A percentile compares a stretch with the other conserved stretches of the same genome.
These are phyloP conservation scores for Metschnikowia sp. DNA, from an alignment of 805 yeast species.

Conservation along the genomic window DNA sequence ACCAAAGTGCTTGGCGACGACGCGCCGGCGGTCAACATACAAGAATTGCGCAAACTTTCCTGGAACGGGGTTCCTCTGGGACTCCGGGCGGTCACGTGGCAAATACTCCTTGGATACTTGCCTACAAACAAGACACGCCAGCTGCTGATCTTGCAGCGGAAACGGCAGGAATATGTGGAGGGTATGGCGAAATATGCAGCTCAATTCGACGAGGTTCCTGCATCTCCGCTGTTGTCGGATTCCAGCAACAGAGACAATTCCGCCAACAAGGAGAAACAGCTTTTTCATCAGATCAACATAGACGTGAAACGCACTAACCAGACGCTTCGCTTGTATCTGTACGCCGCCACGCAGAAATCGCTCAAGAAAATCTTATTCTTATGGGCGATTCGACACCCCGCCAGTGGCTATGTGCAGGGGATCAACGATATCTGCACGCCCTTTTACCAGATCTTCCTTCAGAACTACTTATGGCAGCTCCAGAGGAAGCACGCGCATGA, in stretches of 20 bases:
- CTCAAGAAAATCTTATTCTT: slow-evolving; percentile 78
- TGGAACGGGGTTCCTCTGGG: slow-evolving; percentile 94
- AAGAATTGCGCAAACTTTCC: slow-evolving; percentile 69
- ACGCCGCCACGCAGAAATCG: slow-evolving; percentile 68
- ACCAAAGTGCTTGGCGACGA: slow-evolving; percentile 53
- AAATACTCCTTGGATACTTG: slow-evolving; percentile 79
- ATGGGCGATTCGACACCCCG: slow-evolving; percentile 97
- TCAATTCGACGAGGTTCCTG: slow-evolving; percentile 18
- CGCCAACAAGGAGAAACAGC: slow-evolving; percentile 52
- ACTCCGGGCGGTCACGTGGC: slow-evolving; percentile 85
- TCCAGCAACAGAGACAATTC: slow-evolving; percentile 34
- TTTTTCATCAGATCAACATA: slow-evolving; percentile 94
- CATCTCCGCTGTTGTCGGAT: slow-evolving; percentile 5
- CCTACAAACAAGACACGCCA: slow-evolving; percentile 84
- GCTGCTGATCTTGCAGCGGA: slow-evolving; percentile 62
- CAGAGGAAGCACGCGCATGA: slow-evolving; percentile 22
- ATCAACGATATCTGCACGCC: slow-evolving; percentile 94
- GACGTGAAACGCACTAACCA: slow-evolving; percentile 96
- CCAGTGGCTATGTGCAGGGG: slow-evolving; percentile 97
- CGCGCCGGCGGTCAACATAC: slow-evolving; percentile 52
- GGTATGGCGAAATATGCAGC: slow-evolving; percentile 67
- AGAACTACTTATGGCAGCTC: slow-evolving; percentile 54
- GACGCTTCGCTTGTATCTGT: slow-evolving; percentile 66
- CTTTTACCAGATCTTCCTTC: slow-evolving; percentile 79
- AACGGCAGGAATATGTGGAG: slow-evolving; percentile 80